Percentiles rank a stretch among this genome's conserved stretches.
phyloP scores from a whole-genome alignment of 1,139 yeast genomes.

The Barnettozyma hawaiiensis region DNA sequence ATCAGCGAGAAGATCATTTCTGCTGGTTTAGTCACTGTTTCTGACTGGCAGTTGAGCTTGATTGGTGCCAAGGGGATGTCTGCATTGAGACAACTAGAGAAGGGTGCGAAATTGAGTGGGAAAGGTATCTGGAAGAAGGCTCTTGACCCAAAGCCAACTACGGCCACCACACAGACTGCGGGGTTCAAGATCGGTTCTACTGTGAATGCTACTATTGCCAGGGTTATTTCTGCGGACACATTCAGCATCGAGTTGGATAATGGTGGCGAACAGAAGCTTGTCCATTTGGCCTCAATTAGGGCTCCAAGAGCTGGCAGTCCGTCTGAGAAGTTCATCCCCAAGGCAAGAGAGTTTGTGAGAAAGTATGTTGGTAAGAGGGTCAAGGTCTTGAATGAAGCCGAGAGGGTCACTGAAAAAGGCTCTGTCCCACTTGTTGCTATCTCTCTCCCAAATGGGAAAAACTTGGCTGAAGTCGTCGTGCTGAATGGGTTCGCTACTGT shows the following conservation, averaged over 20 bases:
- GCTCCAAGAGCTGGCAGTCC: conserved; percentile 61
- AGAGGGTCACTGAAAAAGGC: conserved; percentile 42
- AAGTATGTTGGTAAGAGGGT: conserved; percentile 67
- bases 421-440: conserved; percentile 55
- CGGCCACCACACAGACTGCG: conserved; percentile 8
- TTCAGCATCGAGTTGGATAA: conserved; percentile 43
- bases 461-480: conserved; percentile 59
- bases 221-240: conserved; percentile 68
- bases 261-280: conserved; percentile 50
- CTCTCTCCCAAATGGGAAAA: conserved; percentile 41
- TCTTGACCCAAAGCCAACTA: conserved; percentile 21
- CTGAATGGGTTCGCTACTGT: conserved; percentile 72
- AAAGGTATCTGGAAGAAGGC: conserved; percentile 62
- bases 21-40: conserved; percentile 67
- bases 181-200: conserved; percentile 39
- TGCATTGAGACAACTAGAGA: conserved; percentile 59
- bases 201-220: conserved; percentile 50
- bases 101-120: conserved; percentile 55
- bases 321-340: conserved; percentile 52
- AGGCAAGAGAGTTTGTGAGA: conserved; percentile 71
- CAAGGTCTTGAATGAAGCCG: conserved; percentile 54
- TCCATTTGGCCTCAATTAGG: conserved; percentile 68
- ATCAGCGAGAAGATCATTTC: conserved; percentile 63
- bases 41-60: conserved; percentile 78
- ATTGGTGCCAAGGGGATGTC: conserved; percentile 66